Conservation (phyloP, 164 flowering plant genomes). For the Piper betle region DNA sequence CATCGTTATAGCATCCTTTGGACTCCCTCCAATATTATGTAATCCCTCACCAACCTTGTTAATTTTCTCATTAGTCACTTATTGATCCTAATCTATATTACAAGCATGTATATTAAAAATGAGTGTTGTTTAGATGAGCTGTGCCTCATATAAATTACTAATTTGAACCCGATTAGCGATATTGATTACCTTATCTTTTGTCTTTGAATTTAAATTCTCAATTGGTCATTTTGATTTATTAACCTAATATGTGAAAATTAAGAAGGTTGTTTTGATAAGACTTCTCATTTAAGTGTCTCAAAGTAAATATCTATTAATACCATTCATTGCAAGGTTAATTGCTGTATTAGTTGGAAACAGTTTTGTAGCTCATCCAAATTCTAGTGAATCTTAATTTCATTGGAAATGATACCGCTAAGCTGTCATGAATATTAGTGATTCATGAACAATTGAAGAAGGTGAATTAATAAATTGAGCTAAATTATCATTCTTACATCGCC, state of each 20-base stretch:
- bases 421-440: no score
- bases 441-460: no score
- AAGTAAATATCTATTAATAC: background rate
- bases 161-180: no score
- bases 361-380: background rate
- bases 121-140: background rate
- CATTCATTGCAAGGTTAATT: background rate
- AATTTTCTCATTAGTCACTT: background rate
- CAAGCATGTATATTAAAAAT: no score
- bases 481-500: no score
- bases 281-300: background rate
- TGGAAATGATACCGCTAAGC: no score
- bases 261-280: background rate
- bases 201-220: no score
- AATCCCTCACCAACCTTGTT: constrained; percentile 10
- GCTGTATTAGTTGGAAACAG: background rate
- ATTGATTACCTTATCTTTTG: no score
- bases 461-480: no score
- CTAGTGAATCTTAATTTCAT: background rate
- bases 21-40: constrained; percentile 68
- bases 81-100: background rate
- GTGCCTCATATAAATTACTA: no score
- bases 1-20: constrained; percentile 89
- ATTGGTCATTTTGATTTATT: background rate
- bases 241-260: background rate